Conservation (phyloP, 768 basidiomycete species). For the Termitomyces sp. region DNA sequence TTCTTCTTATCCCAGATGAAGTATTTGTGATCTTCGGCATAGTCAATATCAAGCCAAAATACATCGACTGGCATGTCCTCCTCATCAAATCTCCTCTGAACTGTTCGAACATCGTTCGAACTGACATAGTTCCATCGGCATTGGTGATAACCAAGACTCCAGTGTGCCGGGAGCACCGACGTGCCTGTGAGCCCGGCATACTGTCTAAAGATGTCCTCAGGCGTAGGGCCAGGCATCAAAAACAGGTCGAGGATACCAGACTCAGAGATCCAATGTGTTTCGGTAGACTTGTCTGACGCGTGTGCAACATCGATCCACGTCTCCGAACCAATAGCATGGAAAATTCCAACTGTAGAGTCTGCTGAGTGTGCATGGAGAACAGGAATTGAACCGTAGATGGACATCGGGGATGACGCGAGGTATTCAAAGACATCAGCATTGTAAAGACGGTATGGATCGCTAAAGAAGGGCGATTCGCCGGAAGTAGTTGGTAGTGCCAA, state of each 20-base stretch:
- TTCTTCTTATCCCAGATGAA: constrained; percentile 92
- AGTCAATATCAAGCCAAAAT: constrained; percentile 97
- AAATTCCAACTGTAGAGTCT: constrained; percentile 84
- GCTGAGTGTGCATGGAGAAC: constrained; percentile 90
- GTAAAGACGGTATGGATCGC: constrained; percentile 91
- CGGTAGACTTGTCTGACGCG: constrained; percentile 57
- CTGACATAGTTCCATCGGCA: constrained; percentile 98
- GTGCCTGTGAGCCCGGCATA: constrained; percentile 84
- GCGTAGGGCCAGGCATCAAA: constrained; percentile 87
- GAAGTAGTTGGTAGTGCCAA: constrained; percentile 86
- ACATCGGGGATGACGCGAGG: constrained; percentile 68
- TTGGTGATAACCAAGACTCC: constrained; percentile 93
- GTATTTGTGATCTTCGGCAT: constrained; percentile 90
- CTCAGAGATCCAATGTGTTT: constrained; percentile 97
- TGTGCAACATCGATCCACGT: constrained; percentile 93
- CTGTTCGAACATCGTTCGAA: constrained; percentile 79
- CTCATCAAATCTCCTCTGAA: constrained; percentile 87
- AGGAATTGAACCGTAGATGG: constrained; percentile 89
- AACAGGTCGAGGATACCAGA: constrained; percentile 95
- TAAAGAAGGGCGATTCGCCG: constrained; percentile 69
- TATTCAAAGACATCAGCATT: constrained; percentile 98
- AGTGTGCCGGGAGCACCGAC: constrained; percentile 83
- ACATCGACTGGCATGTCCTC: constrained; percentile 94
- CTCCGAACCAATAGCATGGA: constrained; percentile 85
- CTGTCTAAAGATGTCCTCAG: constrained; percentile 77